Base-by-base conservation (phyloP, 75 land plant genomes). In the Picea sitchensis region DNA sequence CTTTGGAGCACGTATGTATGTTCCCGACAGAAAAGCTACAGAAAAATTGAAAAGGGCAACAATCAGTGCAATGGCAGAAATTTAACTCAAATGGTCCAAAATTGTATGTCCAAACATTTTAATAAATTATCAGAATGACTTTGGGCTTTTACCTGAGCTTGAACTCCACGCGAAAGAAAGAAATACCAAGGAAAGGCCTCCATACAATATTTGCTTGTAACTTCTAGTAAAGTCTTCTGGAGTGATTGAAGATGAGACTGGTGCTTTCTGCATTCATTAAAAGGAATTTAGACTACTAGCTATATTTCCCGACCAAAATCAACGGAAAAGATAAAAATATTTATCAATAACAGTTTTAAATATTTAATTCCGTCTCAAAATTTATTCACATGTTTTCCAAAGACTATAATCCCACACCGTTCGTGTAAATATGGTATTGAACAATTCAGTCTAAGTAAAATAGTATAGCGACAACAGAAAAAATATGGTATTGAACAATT, bases 101-200 rank as follows among this genome's bases (percentile, higher is more conserved):
- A 54, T 20, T 51, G 21, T 21, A 79, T 32, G 32, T 21, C 60
- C 14, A 51, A 79, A 61, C 14, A 23, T 44, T 11, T 32, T 20
- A 59, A 38, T 2, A 59, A 57, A 77, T 58, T 18, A 30, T 26
- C 11, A 21, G 34, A 77, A 78, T 79, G 17, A 26, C 4, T 36
- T 17, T 34, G 14, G 26, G 30, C 23, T 30, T 34, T 75, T 83
- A 87, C 89, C 89, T 84, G 89, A 81, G 67, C 87, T 77, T 26
- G 89, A 87, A 79, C 89, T 87, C 76, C 82, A 87, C 44, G 82
- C 41, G 61, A 87, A 87, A 12, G 89, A 87, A 58, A 83, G 87
- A 62, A 87, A 60, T 51, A 87, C 89, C 80, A 87, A 58, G 20
- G 89, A 87, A 58, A 87, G 79, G 31, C 89, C 89, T 79, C 89